phyloP scores from a whole-genome alignment of 805 yeast species.

The Maudiozyma pseudohumilis region DNA sequence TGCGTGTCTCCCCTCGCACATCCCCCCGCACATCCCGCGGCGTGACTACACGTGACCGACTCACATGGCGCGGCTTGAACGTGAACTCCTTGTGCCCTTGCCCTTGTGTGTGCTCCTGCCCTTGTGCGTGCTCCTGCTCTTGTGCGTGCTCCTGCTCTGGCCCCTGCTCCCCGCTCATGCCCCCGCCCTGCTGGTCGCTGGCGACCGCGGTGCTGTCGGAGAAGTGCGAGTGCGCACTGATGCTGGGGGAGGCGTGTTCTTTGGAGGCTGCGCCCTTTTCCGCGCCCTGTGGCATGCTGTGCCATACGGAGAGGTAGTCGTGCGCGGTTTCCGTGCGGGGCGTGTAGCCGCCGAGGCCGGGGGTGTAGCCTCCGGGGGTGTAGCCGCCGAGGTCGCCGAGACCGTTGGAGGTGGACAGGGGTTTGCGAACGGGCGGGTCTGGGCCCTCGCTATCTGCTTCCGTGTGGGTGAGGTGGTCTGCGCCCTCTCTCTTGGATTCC shows the following conservation, averaged over 20 bases:
- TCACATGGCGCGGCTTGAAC: slow-evolving; percentile 19
- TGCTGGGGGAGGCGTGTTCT: slow-evolving; percentile 16
- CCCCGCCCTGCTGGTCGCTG: too few species aligned
- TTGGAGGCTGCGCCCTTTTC: not conserved
- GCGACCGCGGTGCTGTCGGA: slow-evolving; percentile 15
- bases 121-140: not conserved
- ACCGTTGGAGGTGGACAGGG: not conserved
- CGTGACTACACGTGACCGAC: slow-evolving; percentile 7
- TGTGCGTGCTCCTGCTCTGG: not conserved
- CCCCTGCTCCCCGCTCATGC: too few species aligned
- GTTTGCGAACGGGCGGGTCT: not conserved
- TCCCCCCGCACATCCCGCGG: not conserved
- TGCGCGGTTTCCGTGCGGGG: not conserved
- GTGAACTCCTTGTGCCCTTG: slow-evolving; percentile 9
- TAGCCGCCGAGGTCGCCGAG: too few species aligned
- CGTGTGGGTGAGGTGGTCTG: too few species aligned
- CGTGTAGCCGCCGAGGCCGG: too few species aligned
- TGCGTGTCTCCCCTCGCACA: not conserved
- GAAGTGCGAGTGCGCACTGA: slow-evolving; percentile 7
- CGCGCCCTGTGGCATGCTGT: slow-evolving; percentile 13
- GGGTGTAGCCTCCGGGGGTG: too few species aligned
- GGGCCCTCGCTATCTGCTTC: too few species aligned
- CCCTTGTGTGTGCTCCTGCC: not conserved
- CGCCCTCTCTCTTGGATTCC: not conserved
- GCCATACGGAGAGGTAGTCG: slow-evolving; percentile 27